Base-by-base conservation (phyloP, 1,284 basidiomycete species). In the Ustilago curta region DNA sequence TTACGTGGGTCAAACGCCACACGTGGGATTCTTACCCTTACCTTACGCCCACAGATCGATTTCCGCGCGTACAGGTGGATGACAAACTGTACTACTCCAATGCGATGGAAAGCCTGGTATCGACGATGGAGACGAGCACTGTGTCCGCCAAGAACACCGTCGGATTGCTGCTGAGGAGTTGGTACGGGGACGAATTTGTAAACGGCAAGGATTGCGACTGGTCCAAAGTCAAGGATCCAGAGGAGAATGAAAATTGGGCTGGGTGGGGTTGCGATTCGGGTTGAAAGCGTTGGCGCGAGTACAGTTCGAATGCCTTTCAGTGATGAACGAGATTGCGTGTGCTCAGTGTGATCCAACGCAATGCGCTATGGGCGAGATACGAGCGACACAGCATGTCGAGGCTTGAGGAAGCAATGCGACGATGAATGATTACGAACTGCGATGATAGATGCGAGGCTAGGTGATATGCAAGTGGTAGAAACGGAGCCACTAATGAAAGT, bases 101-200 rank as follows among this genome's bases (percentile, higher is more conserved):
- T 73, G 89, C 93, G 0, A 91, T 96, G 78, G 94, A 97, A 54
- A 61, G 67, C 45, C 60, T 68, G 6, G 68, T 81, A 0, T 68
- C 67, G 16, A 92, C 91, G 9, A 95, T 97, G 94, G 94, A 97
- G 86, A 96, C 95, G 0, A 91, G 93, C 85, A 95, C 93, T 0
- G 86, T 97, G 42, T 88, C 92, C 0, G 90, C 92, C 0, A 90
- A 93, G 40, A 96, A 97, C 82, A 93, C 51, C 1, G 83, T 76
- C 3, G 82, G 53, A 1, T 59, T 81, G 39, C 48, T 83, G 14
- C 50, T 84, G 39, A 44, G 76, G 48, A 55, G 70, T 9, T 79
- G 77, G 79, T 77, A 72, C 14, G 83, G 83, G 11, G 53, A 64
- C 25, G 69, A 65, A 1, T 78, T 84, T 32, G 76, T 84, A 6